Conservation (phyloP, 306 rosid genomes). For the Vigna nakashimae region DNA sequence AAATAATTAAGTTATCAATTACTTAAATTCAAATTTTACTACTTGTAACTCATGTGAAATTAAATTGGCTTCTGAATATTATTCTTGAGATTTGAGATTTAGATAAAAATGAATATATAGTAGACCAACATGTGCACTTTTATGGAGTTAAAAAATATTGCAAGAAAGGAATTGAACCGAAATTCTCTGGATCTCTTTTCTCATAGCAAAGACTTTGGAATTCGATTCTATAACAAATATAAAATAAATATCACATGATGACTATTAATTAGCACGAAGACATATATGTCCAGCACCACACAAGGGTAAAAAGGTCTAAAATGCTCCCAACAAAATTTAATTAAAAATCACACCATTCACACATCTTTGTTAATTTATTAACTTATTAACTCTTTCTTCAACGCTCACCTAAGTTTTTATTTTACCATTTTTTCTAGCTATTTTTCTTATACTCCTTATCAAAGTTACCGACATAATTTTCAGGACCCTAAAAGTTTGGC, state of each 20-base stretch:
- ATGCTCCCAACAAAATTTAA: too few relatives aligned
- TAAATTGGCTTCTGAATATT: too few relatives aligned
- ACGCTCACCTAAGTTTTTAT: neutral
- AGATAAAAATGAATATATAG: neutral
- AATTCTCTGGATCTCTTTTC: neutral
- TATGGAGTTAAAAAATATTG: neutral
- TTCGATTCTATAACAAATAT: too few relatives aligned
- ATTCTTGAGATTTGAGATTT: neutral
- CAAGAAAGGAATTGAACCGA: neutral
- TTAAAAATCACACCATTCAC: neutral
- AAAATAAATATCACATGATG: too few relatives aligned
- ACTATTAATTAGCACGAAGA: neutral
- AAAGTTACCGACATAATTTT: too few relatives aligned
- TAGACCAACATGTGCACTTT: neutral
- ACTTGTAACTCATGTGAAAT: too few relatives aligned
- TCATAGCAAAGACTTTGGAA: neutral
- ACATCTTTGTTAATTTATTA: too few relatives aligned
- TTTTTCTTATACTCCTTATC: too few relatives aligned
- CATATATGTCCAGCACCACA: neutral
- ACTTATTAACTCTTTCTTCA: neutral
- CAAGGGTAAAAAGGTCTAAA: neutral
- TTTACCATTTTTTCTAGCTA: too few relatives aligned
- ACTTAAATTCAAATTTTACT: too few relatives aligned
- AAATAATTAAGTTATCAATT: too few relatives aligned
- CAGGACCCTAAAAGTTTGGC: too few relatives aligned